These are phyloP conservation scores for Phaffia tasmanica DNA, from an alignment of 768 basidiomycete genomes.

Conservation along the genomic window DNA sequence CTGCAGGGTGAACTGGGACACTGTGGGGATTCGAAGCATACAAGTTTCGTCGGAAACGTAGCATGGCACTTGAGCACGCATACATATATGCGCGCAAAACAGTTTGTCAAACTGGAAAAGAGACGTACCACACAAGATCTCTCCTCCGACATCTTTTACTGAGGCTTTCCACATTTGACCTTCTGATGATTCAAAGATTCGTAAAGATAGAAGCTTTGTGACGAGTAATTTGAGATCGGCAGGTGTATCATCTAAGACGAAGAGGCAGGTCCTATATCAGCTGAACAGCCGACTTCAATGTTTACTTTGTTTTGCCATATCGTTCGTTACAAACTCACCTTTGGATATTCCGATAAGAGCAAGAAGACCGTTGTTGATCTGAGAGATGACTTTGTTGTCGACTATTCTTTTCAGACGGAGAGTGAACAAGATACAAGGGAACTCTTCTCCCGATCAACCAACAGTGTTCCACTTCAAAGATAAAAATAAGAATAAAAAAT, in stretches of 20 bases:
- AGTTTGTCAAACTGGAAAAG: not conserved
- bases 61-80: not conserved
- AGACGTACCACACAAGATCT: slow-evolving; percentile 63
- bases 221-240: slow-evolving; percentile 59
- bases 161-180: slow-evolving; percentile 72
- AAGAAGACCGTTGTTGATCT: slow-evolving; percentile 74
- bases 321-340: slow-evolving; percentile 43
- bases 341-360: slow-evolving; percentile 79
- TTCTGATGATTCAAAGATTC: slow-evolving; percentile 43
- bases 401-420: slow-evolving; percentile 44
- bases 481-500: slow-evolving; percentile 43
- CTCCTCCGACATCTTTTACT: slow-evolving; percentile 78
- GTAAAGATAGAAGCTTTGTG: slow-evolving; percentile 71
- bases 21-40: slow-evolving; percentile 26
- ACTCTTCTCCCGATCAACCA: not conserved
- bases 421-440: not conserved
- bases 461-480: too few species aligned
- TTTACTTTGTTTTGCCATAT: not conserved
- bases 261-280: not conserved
- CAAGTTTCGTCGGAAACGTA: slow-evolving; percentile 1
- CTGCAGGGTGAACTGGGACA: slow-evolving; percentile 86
- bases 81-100: not conserved
- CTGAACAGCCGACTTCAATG: too few species aligned
- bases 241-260: slow-evolving; percentile 58
- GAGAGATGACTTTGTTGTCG: slow-evolving; percentile 63